Evolutionary conservation across 1,139 yeast species (phyloP).

Genomic region (Saccharomycopsis crataegensis): DNA sequence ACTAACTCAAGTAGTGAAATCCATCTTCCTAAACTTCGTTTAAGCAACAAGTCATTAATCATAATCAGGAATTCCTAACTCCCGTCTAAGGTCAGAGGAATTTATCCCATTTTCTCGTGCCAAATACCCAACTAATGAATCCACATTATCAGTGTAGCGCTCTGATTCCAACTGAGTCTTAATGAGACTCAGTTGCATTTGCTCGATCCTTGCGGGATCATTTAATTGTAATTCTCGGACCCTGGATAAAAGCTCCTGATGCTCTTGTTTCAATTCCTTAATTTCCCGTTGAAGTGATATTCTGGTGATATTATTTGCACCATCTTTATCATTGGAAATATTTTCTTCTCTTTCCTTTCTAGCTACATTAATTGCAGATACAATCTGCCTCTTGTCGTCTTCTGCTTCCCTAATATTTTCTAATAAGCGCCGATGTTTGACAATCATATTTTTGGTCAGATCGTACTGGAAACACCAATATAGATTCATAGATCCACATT

Average conservation of each 20-base stretch:
- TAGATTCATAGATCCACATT: constrained; percentile 46
- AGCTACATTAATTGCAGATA: constrained; percentile 19
- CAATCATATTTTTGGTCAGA: constrained; percentile 26
- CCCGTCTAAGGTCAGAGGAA: constrained; percentile 22
- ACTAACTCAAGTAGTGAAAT: neutral
- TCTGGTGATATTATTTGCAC: constrained; percentile 6
- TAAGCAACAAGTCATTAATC: no score
- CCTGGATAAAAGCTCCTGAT: constrained; percentile 3
- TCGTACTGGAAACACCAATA: constrained; percentile 48
- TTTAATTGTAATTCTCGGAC: constrained; percentile 16
- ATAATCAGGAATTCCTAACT: constrained; percentile 22
- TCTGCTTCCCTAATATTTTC: constrained; percentile 18
- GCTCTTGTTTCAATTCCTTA: constrained; percentile 5
- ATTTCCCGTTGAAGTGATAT: neutral
- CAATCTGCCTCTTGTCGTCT: constrained; percentile 17
- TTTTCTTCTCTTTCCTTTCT: constrained; percentile 7
- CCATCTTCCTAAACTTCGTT: neutral
- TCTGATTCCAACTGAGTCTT: constrained; percentile 20
- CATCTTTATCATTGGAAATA: constrained; percentile 10
- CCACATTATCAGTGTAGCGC: constrained; percentile 27
- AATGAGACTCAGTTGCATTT: constrained; percentile 15
- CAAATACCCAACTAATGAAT: constrained; percentile 24
- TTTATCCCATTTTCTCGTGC: constrained; percentile 21
- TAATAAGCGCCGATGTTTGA: constrained; percentile 20
- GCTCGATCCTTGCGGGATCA: constrained; percentile 14